Percentiles rank a stretch among this genome's conserved stretches.
Conservation (phyloP, 225 moss, liverwort and hornwort species). For the Asterella californica region DNA sequence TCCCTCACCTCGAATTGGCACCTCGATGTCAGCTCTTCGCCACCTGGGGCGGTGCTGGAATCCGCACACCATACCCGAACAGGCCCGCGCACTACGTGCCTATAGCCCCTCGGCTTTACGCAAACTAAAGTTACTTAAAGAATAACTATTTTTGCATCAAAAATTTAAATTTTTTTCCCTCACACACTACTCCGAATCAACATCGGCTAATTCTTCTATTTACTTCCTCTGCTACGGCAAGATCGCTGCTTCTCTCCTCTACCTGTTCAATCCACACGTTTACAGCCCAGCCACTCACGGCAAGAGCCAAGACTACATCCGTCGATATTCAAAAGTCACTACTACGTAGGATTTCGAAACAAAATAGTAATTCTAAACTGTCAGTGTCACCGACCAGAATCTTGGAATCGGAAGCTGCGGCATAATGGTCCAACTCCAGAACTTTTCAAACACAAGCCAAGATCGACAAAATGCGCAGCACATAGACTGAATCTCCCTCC, state of each 20-base stretch:
- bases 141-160: too few relatives aligned
- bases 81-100: too few relatives aligned
- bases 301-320: neutral
- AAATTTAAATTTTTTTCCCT: too few relatives aligned
- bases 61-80: too few relatives aligned
- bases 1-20: neutral
- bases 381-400: neutral
- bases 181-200: neutral
- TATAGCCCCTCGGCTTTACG: too few relatives aligned
- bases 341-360: neutral
- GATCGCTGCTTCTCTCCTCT: neutral
- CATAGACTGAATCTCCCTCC: neutral
- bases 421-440: neutral
- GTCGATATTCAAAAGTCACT: neutral
- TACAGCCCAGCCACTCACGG: neutral
- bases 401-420: neutral
- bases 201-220: neutral
- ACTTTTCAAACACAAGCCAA: neutral
- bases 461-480: neutral
- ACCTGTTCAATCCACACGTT: neutral
- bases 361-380: neutral
- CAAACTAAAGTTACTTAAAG: too few relatives aligned
- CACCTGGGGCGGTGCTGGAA: too few relatives aligned
- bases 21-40: too few relatives aligned
- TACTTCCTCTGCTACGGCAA: too few relatives aligned